Evolutionary conservation across 768 basidiomycete genomes (phyloP).

Genomic region (Lepiota venenata): DNA sequence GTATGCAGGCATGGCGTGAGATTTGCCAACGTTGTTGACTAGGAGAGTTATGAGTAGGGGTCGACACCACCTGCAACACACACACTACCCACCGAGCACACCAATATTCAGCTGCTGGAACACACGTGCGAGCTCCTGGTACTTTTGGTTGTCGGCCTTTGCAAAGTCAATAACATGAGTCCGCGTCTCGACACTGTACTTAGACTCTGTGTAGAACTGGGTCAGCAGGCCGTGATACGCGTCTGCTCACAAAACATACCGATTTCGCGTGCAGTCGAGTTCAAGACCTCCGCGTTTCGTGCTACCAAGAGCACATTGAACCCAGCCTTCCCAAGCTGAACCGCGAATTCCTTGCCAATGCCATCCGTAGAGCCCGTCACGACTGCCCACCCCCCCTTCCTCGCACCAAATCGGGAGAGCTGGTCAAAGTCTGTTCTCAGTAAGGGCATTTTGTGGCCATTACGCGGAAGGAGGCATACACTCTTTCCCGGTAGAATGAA

Average conservation of each 20-base stretch:
- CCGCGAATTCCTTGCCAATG: constrained; percentile 90
- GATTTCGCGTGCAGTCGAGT: constrained; percentile 68
- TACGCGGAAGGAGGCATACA: constrained; percentile 38
- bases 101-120: constrained; percentile 62
- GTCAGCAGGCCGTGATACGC: background rate
- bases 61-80: background rate
- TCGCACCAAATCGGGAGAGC: constrained; percentile 80
- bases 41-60: background rate
- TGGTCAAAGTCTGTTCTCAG: constrained; percentile 24
- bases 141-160: constrained; percentile 48
- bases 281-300: constrained; percentile 62
- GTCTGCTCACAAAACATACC: constrained; percentile 47
- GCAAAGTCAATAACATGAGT: constrained; percentile 77
- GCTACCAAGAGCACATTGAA: constrained; percentile 88
- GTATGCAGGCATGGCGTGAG: constrained; percentile 81
- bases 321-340: constrained; percentile 82
- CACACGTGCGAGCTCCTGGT: constrained; percentile 45
- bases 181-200: constrained; percentile 53
- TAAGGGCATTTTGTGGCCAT: background rate
- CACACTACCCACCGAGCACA: constrained; percentile 60
- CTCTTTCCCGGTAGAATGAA: constrained; percentile 68
- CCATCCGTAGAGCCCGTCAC: constrained; percentile 96
- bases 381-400: constrained; percentile 90
- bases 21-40: constrained; percentile 98
- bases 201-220: constrained; percentile 26